Evolutionary conservation across 306 rosid genomes (phyloP).

Genomic region (Prunus salicina): DNA sequence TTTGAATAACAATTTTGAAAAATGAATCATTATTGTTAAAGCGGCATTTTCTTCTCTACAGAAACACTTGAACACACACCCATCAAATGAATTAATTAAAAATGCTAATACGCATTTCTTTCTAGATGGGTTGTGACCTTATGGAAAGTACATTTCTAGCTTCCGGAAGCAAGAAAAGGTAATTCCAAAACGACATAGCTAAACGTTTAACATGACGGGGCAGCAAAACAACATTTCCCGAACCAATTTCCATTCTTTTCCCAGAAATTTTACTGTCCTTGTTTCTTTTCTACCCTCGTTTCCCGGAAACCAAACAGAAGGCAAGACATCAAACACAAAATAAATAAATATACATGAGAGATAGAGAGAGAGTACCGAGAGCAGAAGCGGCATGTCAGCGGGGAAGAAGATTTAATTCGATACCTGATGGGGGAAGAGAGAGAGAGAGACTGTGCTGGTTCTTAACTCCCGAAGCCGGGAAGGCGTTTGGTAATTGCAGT

Average conservation of each 20-base stretch:
- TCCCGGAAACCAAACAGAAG: constrained; percentile 4
- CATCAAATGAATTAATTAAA: background rate
- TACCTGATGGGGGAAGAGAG: background rate
- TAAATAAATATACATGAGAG: background rate
- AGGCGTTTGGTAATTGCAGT: background rate
- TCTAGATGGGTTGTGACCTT: background rate
- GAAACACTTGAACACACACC: background rate
- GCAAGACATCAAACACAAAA: background rate
- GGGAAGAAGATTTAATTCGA: background rate
- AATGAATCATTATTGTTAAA: too few species aligned
- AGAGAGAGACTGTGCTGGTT: background rate
- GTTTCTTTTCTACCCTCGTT: background rate
- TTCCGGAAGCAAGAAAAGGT: background rate
- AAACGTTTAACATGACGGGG: background rate
- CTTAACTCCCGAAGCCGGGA: background rate
- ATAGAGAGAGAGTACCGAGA: background rate
- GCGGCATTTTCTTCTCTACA: background rate
- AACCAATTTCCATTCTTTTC: background rate
- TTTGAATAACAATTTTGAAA: too few species aligned
- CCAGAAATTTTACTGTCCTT: background rate
- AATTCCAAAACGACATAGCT: background rate
- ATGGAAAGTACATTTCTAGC: background rate
- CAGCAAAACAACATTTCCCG: background rate
- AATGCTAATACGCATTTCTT: background rate
- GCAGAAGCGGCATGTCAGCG: background rate